These are phyloP conservation scores for Alternaria sp. DNA, from an alignment of 2,329 filamentous ascomycete genomes.

Conservation along the genomic window DNA sequence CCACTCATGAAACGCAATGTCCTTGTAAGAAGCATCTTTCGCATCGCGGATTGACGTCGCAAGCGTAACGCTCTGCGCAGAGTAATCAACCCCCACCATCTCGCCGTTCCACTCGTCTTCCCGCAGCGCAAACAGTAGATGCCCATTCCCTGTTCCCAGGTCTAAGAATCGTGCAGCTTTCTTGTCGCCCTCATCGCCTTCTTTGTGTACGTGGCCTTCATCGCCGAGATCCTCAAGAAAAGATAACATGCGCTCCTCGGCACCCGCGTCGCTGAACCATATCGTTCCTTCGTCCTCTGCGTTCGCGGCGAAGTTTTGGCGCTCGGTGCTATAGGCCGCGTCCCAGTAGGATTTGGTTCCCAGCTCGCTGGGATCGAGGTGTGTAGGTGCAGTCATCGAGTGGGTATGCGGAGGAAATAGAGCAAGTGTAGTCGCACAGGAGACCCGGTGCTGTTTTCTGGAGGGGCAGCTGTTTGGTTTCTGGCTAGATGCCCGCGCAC, in stretches of 20 bases:
- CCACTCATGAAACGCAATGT: constrained; percentile 62
- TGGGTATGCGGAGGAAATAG: neutral
- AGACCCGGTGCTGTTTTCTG: neutral
- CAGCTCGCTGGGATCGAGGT: constrained; percentile 78
- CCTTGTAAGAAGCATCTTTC: constrained; percentile 37
- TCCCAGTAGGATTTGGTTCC: constrained; percentile 79
- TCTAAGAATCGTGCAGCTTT: constrained; percentile 71
- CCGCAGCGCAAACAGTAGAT: constrained; percentile 83
- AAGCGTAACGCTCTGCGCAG: constrained; percentile 75
- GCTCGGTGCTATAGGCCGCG: constrained; percentile 74
- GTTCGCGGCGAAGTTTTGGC: constrained; percentile 75
- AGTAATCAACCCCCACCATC: constrained; percentile 92
- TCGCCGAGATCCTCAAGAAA: constrained; percentile 66
- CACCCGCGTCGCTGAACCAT: constrained; percentile 95
- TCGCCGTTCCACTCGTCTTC: constrained; percentile 72
- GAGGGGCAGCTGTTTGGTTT: neutral
- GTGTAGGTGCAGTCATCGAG: constrained; percentile 32
- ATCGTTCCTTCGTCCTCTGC: constrained; percentile 84
- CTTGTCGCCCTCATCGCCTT: constrained; percentile 31
- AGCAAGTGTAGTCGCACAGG: neutral
- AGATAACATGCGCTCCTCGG: constrained; percentile 79
- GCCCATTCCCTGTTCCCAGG: constrained; percentile 93
- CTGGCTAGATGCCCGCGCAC: neutral
- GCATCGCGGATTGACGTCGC: constrained; percentile 68
- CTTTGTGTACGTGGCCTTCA: constrained; percentile 56